Evolutionary conservation across 164 flowering plant genomes (phyloP), one percentile per base, ranked within the genome.

Genomic region (Litsea cubeba): DNA sequence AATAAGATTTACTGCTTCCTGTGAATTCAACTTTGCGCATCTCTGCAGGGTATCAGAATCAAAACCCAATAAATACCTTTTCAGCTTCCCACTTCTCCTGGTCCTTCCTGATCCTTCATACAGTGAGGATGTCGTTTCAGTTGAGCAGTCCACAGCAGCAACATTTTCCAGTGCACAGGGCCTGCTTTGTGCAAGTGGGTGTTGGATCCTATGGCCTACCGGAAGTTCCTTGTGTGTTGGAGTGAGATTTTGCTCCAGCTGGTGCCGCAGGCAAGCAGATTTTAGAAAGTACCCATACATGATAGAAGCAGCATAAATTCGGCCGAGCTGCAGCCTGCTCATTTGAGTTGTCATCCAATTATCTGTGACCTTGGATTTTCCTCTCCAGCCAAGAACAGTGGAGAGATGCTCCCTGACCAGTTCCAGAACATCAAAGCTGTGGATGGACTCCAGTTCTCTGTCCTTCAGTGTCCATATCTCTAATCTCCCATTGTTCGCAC

Each of bases 231-330:
- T 65, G 68, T 74, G 35, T 18, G 77, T 63, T 62, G 68, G 68
- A 35, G 81, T 49, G 18, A 91, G 81, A 72, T 77, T 80, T 49
- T 30, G 67, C 58, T 93, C 96, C n/a, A 95, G 74, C 50, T 75
- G 73, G 80, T 86, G 85, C 80, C 95, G 87, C 65, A 83, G 75
- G 7, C 85, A 76, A 14, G 90, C 95, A 69, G 95, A 89, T 75
- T 88, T 89, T 57, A 95, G 73, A 76, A 93, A 91, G 82, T 93
- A 95, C 24, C 98, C 97, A 70, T 88, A 95, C 60, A 89, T 80
- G 73, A 93, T 79, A 10, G 97, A 95, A 64, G 90, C 91, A n/a
- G 87, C 84, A 69, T 95, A 95, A 23, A 88, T 50, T 62, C 73
- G 82, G 65, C 87, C 86, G 60, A 93, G 90, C 4, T 75, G 86